Evolutionary conservation across 2,329 filamentous ascomycete species (phyloP).

Genomic region (Monosporascus sp.): DNA sequence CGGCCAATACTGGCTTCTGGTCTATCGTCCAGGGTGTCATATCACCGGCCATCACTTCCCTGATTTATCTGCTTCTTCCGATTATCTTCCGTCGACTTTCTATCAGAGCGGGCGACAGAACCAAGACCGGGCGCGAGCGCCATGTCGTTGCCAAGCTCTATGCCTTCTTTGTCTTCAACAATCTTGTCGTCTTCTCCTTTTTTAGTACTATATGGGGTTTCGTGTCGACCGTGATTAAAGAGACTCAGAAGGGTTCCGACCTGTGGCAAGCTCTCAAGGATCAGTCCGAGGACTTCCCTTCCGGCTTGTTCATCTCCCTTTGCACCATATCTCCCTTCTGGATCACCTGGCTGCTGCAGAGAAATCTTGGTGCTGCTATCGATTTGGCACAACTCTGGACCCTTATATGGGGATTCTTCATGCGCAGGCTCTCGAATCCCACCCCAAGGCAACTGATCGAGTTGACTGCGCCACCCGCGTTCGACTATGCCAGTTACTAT

Average conservation of each 20-base stretch:
- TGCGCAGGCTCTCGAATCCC: constrained; percentile 77
- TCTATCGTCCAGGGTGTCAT: constrained; percentile 86
- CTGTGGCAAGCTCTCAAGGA: constrained; percentile 65
- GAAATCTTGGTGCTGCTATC: constrained; percentile 87
- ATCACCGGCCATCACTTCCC: constrained; percentile 79
- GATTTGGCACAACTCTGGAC: constrained; percentile 88
- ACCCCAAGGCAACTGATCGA: constrained; percentile 90
- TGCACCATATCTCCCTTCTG: constrained; percentile 85
- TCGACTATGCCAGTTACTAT: constrained; percentile 96
- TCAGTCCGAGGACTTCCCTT: constrained; percentile 49
- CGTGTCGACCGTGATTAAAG: constrained; percentile 57
- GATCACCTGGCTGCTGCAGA: constrained; percentile 89
- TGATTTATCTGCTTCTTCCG: constrained; percentile 82
- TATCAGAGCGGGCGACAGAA: constrained; percentile 77
- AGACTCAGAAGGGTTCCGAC: constrained; percentile 50
- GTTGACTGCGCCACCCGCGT: constrained; percentile 83
- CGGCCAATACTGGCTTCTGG: constrained; percentile 64
- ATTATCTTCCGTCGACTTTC: constrained; percentile 87
- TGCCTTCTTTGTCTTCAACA: constrained; percentile 96
- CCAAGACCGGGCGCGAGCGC: constrained; percentile 85
- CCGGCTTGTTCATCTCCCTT: constrained; percentile 64
- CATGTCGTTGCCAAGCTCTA: constrained; percentile 90
- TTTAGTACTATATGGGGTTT: constrained; percentile 81
- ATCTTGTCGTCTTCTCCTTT: constrained; percentile 86
- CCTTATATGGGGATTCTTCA: constrained; percentile 77